Evolutionary conservation across 352 stramenopile species (phyloP).

Genomic region (Hyaloperonospora arabidopsidis): DNA sequence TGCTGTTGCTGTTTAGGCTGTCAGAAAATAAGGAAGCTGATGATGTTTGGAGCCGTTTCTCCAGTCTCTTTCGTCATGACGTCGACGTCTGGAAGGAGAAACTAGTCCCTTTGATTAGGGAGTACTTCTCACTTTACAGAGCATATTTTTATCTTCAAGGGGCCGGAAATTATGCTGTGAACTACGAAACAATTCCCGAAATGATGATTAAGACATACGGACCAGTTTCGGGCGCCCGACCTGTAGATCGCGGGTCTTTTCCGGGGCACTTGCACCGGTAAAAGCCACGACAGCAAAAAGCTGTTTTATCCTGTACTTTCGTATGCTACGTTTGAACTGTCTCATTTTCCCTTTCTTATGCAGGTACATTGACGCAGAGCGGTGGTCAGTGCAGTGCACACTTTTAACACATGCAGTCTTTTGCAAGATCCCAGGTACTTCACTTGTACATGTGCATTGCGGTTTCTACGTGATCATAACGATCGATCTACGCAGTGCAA

Average conservation of each 20-base stretch:
- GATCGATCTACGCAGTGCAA: constrained; percentile 32
- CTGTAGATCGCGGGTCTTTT: constrained; percentile 15
- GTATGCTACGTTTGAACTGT: neutral
- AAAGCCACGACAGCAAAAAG: neutral
- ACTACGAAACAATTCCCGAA: constrained; percentile 25
- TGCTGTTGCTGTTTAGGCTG: constrained; percentile 54
- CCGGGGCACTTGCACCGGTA: constrained; percentile 29
- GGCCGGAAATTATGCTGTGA: constrained; percentile 21
- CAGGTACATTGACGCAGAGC: constrained; percentile 49
- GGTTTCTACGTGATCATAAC: neutral
- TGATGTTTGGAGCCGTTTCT: constrained; percentile 42
- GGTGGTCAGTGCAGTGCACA: constrained; percentile 71
- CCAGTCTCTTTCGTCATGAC: constrained; percentile 34
- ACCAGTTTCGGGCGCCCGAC: constrained; percentile 3
- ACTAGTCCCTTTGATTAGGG: constrained; percentile 30
- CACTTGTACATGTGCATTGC: neutral
- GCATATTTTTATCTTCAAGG: constrained; percentile 44
- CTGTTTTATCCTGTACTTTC: neutral
- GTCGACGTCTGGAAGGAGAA: constrained; percentile 29
- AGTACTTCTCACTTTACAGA: constrained; percentile 47
- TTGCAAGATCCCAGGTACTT: constrained; percentile 60
- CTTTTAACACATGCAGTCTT: constrained; percentile 76
- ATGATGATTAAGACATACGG: constrained; percentile 28
- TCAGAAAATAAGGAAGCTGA: constrained; percentile 22
- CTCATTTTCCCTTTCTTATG: constrained; percentile 5